Base-by-base conservation (phyloP, 2,329 filamentous ascomycete species). In the Cadophora malorum region DNA sequence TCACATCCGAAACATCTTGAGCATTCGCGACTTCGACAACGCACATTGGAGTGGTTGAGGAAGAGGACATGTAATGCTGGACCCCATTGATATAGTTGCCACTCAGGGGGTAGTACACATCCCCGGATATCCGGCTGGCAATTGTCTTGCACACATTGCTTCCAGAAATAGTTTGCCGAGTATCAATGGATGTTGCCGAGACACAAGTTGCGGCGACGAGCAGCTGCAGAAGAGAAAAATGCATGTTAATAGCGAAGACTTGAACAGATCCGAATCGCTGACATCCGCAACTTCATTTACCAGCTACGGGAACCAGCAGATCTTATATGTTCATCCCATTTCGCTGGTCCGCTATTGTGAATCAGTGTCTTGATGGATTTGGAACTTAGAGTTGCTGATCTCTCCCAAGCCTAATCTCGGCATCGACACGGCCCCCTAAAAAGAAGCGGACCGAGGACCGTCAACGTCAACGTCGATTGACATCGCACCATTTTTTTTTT, bases 41-140 rank as follows among this genome's bases (percentile, higher is more conserved):
- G 52, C 77, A 78, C 0, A 68, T 60, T 6, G 77, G 68, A 2
- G 45, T 70, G 16, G 77, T 67, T 4, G 61, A 71, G 1, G 76
- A 78, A 2, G 77, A 76, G 0, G 64, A 63, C 67, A 77, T 75
- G 71, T 74, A 78, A 63, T 78, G 76, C 4, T 69, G 16, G n/a
- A 33, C 74, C 12, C 2, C 33, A 14, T 38, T 35, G 31, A 21
- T 65, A 45, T 33, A 53, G 14, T 63, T 63, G 19, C 12, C 7
- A 28, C 25, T 38, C 14, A 63, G 21, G n/a, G 55, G 55, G 9
- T 58, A 58, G 55, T 58, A 58, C 2, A 58, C 55, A 6, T 58
- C 6, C 19, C 55, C 55, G 35, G 35, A 38, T 33, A 58, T 58
- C n/a, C 33, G 55, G 31, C 55, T 21, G n/a, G 55, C 55, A 14